Percentiles rank a stretch among this genome's conserved stretches.
Conservation (phyloP, 805 yeast genomes). For the Metschnikowia santaceciliae region DNA sequence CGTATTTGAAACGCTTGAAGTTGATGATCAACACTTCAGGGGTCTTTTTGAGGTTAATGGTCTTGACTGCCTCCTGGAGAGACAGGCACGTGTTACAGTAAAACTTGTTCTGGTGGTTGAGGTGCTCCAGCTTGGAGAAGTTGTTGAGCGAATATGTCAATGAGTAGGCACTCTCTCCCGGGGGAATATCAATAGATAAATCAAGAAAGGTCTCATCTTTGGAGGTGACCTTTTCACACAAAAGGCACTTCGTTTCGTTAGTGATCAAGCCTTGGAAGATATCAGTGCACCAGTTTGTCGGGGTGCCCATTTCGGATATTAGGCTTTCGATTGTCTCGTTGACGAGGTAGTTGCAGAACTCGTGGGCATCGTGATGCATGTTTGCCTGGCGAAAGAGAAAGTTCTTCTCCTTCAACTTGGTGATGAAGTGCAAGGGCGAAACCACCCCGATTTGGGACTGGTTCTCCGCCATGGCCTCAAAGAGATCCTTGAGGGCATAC, state of each 20-base stretch:
- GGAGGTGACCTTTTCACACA: conserved; percentile 78
- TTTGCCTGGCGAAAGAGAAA: conserved; percentile 74
- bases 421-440: conserved; percentile 72
- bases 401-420: conserved; percentile 74
- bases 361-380: conserved; percentile 99
- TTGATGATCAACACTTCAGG: conserved; percentile 82
- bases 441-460: conserved; percentile 72
- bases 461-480: conserved; percentile 77
- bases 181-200: conserved; percentile 77
- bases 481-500: conserved; percentile 77
- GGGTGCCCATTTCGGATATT: conserved; percentile 31
- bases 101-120: conserved; percentile 84
- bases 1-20: conserved; percentile 87
- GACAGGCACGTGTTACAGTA: conserved; percentile 89
- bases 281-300: conserved; percentile 53
- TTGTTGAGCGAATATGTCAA: conserved; percentile 74
- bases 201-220: conserved; percentile 87
- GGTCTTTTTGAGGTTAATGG: conserved; percentile 71
- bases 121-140: conserved; percentile 81
- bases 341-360: conserved; percentile 80
- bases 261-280: conserved; percentile 83
- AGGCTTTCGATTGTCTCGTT: conserved; percentile 64
- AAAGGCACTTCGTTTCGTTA: conserved; percentile 83
- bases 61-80: conserved; percentile 89
- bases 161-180: conserved; percentile 52